Conservation (phyloP, 129 eudicot genomes). For the Chrysanthemum seticuspe region DNA sequence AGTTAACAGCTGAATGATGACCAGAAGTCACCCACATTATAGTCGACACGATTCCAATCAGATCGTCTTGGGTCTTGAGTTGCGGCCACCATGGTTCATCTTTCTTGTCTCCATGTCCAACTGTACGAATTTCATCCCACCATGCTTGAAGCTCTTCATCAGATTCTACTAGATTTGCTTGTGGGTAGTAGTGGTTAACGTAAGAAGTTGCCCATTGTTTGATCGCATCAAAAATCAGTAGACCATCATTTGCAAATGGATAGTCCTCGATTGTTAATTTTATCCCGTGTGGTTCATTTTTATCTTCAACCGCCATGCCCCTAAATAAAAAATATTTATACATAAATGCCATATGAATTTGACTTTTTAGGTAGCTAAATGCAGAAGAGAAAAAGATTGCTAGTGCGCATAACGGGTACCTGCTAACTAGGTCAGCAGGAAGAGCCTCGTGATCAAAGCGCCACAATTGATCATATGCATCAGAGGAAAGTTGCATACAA, state of each 20-base stretch:
- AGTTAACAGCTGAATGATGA: conserved; percentile 54
- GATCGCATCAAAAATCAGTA: conserved; percentile 43
- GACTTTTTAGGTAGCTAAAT: background rate
- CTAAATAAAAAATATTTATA: conserved; percentile 6
- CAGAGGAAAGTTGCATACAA: conserved; percentile 61
- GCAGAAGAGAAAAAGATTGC: background rate
- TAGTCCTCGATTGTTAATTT: conserved; percentile 47
- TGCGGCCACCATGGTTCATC: conserved; percentile 60
- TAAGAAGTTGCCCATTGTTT: conserved; percentile 46
- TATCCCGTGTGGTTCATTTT: conserved; percentile 31
- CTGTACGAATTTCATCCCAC: conserved; percentile 51
- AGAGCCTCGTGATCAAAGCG: conserved; percentile 66
- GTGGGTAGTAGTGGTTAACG: conserved; percentile 35
- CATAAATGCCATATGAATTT: background rate
- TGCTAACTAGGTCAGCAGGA: conserved; percentile 62
- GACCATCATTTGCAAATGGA: conserved; percentile 53
- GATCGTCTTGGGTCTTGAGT: conserved; percentile 34
- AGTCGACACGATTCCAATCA: conserved; percentile 30
- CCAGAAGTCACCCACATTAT: conserved; percentile 43
- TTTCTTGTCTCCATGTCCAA: conserved; percentile 53
- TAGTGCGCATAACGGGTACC: conserved; percentile 31
- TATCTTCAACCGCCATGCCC: conserved; percentile 60
- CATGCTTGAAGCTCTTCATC: conserved; percentile 42
- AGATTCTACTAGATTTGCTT: conserved; percentile 20
- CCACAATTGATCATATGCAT: conserved; percentile 60